Evolutionary conservation across 257 asterid genomes (phyloP).

Genomic region (Solanum boliviense): DNA sequence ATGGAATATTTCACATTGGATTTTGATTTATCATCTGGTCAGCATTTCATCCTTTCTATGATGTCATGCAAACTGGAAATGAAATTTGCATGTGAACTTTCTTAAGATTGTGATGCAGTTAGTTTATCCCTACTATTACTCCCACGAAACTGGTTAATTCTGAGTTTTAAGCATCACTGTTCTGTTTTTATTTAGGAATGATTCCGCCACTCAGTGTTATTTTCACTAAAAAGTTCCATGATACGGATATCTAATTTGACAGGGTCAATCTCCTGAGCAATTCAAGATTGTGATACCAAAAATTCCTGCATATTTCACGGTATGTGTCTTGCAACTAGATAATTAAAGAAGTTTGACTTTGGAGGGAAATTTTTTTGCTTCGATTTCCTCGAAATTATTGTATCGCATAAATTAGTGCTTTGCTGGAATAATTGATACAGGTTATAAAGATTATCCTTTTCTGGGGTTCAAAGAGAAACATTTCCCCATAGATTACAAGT

Average conservation of each 20-base stretch:
- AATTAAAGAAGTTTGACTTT: neutral
- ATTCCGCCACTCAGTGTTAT: neutral
- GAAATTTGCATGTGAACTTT: neutral
- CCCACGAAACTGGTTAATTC: neutral
- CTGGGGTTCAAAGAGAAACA: neutral
- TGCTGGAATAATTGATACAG: neutral
- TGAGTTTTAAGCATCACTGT: neutral
- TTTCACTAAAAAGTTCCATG: neutral
- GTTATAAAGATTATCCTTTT: neutral
- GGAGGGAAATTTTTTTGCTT: neutral
- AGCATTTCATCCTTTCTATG: neutral
- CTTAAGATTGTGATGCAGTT: neutral
- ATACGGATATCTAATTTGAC: slow-evolving; percentile 14
- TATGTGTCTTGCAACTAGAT: slow-evolving; percentile 13
- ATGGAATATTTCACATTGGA: neutral
- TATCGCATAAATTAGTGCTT: neutral
- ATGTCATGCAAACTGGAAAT: neutral
- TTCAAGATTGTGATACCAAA: slow-evolving; percentile 80
- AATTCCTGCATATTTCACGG: slow-evolving; percentile 98
- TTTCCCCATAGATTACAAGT: neutral
- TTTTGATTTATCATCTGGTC: neutral
- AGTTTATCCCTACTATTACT: neutral
- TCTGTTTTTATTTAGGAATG: neutral
- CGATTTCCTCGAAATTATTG: neutral
- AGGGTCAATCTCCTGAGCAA: slow-evolving; percentile 81